Base-by-base conservation (phyloP, 768 basidiomycete species). In the Agaricus subrufescens region DNA sequence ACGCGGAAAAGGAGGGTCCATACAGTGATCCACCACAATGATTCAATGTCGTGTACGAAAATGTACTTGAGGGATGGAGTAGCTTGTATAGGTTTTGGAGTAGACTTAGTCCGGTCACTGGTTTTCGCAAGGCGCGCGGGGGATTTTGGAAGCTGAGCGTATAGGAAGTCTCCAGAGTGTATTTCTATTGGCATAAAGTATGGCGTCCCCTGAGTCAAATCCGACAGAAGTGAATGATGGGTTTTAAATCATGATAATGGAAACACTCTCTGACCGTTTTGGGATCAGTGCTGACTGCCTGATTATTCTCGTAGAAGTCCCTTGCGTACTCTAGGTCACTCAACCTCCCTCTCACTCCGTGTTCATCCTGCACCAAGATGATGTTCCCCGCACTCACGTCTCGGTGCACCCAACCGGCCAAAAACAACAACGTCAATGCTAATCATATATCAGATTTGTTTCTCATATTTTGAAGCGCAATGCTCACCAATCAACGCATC, bases 371-470 rank as follows among this genome's bases (percentile, higher is more conserved):
- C 23, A 30, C 45, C 8, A 51, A 5, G 23, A 58, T 39, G 37
- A 58, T 47, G 29, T 58, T 58, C 2, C 57, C 57, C 14, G 29
- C 10, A 34, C 57, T 58, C 19, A 58, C 38, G 23, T 58, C 57
- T 3, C 57, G 44, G 39, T 58, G 57, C 2, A 58, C 50, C 57
- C 57, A 58, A 10, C 50, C 50, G 5, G 57, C 57, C 44, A 51
- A 48, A 44, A 44, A 58, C 43, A 58, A 8, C 23, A 58, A 26
- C 10, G 37, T 12, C 10, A 58, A 27, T 6, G 50, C 57, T 58
- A 31, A 19, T 4, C 1, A 29, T 8, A 26, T 26, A n/a, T 14
- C 9, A 25, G 30, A 3, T 39, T 4, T 3, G n/a, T 27, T 30
- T 47, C 26, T 8, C 9, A 27, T 9, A 30, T 29, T 11, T 30